Conservation (phyloP, 1,139 yeast genomes). For the Komagataea norvegica region DNA sequence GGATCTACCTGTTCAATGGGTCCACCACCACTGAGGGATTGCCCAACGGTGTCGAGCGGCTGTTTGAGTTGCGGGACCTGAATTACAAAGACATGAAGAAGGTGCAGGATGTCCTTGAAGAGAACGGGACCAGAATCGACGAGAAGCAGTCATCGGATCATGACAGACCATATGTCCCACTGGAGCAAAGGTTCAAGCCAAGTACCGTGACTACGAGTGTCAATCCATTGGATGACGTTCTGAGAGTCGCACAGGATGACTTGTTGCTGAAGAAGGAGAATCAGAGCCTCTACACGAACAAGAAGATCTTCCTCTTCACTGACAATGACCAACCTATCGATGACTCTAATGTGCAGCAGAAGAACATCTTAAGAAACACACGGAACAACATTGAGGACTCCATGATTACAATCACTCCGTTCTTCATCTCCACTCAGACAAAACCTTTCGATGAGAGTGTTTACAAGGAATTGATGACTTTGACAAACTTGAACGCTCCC, state of each 20-base stretch:
- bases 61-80: constrained; percentile 37
- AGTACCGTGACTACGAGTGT: constrained; percentile 22
- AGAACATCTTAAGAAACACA: constrained; percentile 47
- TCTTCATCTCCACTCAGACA: constrained; percentile 45
- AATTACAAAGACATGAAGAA: constrained; percentile 37
- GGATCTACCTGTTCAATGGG: constrained; percentile 58
- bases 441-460: constrained; percentile 45
- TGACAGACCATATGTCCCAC: constrained; percentile 21
- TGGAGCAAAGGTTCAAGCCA: constrained; percentile 21
- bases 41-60: constrained; percentile 31
- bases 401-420: constrained; percentile 54
- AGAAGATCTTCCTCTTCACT: constrained; percentile 51
- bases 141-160: constrained; percentile 3
- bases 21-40: constrained; percentile 21
- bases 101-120: constrained; percentile 35
- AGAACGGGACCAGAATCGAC: constrained; percentile 12
- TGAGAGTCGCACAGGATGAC: constrained; percentile 35
- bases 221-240: constrained; percentile 28
- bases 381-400: constrained; percentile 55
- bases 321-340: constrained; percentile 52
- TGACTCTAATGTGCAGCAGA: constrained; percentile 30
- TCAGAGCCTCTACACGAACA: constrained; percentile 35
- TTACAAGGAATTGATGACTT: constrained; percentile 51
- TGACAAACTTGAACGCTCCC: constrained; percentile 14
- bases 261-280: constrained; percentile 29